A percentile compares a stretch with the other conserved stretches of the same genome.
phyloP scores from a whole-genome alignment of 2,329 filamentous ascomycete species.

The Lomentospora prolificans region DNA sequence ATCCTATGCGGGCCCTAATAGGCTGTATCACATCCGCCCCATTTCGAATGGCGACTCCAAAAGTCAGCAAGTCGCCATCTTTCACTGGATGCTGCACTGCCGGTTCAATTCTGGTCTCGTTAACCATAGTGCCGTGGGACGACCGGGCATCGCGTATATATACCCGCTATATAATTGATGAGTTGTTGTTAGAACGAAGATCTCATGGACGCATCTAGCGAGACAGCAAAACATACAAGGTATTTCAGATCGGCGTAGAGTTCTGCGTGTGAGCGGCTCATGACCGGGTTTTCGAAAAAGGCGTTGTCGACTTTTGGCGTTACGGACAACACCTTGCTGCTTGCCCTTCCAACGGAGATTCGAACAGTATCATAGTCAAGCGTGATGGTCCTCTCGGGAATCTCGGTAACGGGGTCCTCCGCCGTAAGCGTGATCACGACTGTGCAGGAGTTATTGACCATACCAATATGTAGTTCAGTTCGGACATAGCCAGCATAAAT shows the following conservation, averaged over 20 bases:
- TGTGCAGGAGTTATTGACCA: neutral
- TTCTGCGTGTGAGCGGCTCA: slow-evolving; percentile 9
- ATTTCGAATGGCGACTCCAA: slow-evolving; percentile 9
- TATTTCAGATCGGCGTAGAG: slow-evolving; percentile 9
- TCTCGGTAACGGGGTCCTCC: slow-evolving; percentile 1
- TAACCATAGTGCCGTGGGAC: slow-evolving; percentile 11
- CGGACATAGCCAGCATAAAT: neutral
- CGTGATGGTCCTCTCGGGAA: neutral
- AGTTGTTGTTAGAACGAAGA: neutral
- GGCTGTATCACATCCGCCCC: slow-evolving; percentile 1
- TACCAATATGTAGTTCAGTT: neutral
- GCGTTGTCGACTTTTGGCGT: slow-evolving; percentile 4
- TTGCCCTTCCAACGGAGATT: slow-evolving; percentile 8
- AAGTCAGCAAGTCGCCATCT: slow-evolving; percentile 6
- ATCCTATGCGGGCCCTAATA: neutral
- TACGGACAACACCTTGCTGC: slow-evolving; percentile 3
- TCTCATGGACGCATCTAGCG: neutral
- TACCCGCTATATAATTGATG: neutral
- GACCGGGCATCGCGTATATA: slow-evolving; percentile 10
- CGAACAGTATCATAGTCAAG: slow-evolving; percentile 7
- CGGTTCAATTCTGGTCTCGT: slow-evolving; percentile 1
- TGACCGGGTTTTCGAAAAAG: slow-evolving; percentile 10
- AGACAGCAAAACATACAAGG: neutral
- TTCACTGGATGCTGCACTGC: slow-evolving; percentile 4
- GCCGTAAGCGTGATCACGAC: neutral